Percentiles rank a stretch among this genome's conserved stretches.
Evolutionary conservation across 441 rosid genomes (phyloP).

Genomic region (Hura crepitans): DNA sequence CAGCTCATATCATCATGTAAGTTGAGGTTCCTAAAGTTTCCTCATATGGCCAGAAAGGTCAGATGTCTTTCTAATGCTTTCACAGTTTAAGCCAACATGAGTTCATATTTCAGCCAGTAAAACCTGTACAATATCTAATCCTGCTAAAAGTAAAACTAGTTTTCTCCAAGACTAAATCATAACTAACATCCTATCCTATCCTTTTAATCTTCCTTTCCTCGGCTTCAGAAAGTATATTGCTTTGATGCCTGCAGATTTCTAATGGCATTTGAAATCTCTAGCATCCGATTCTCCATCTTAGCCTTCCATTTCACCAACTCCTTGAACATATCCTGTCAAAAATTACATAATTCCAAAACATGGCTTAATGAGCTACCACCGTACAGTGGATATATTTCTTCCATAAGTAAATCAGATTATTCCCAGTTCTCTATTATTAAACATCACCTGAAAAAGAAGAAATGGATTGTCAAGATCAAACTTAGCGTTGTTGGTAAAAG

Average conservation of each 20-base stretch:
- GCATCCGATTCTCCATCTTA: slow-evolving; percentile 67
- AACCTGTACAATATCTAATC: slow-evolving; percentile 48
- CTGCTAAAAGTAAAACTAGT: slow-evolving; percentile 12
- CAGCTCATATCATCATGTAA: not conserved
- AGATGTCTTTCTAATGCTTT: not conserved
- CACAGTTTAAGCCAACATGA: slow-evolving; percentile 2
- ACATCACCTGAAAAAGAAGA: slow-evolving; percentile 58
- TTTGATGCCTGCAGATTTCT: slow-evolving; percentile 43
- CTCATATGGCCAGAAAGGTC: slow-evolving; percentile 8
- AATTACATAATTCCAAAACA: slow-evolving; percentile 3
- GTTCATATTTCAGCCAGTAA: slow-evolving; percentile 18
- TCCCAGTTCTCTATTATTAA: not conserved
- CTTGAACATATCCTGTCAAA: slow-evolving; percentile 57
- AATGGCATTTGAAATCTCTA: slow-evolving; percentile 48
- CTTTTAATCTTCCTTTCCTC: slow-evolving; percentile 15
- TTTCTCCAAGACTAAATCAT: no score
- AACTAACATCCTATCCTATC: slow-evolving; percentile 26
- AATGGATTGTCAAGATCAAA: slow-evolving; percentile 46
- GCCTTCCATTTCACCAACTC: slow-evolving; percentile 70
- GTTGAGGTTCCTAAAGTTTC: slow-evolving; percentile 8
- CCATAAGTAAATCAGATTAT: not conserved
- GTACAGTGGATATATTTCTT: not conserved
- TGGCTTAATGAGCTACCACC: slow-evolving; percentile 5
- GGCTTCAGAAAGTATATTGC: slow-evolving; percentile 23
- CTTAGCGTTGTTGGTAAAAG: slow-evolving; percentile 45